Conservation (phyloP, 352 stramenopile genomes). For the Phytophthora sojae region DNA sequence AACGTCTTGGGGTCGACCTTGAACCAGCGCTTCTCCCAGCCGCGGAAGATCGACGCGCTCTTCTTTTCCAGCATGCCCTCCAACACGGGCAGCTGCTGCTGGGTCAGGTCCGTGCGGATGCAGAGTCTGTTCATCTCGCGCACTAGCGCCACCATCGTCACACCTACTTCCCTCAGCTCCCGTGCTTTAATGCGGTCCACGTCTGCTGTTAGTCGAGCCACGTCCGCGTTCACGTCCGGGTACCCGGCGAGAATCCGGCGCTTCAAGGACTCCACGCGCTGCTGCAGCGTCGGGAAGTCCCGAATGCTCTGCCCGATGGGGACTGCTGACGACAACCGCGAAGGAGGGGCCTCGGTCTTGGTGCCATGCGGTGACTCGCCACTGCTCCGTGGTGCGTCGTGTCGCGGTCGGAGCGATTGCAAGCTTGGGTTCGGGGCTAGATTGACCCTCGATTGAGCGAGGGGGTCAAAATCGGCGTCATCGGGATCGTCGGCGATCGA, state of each 20-base stretch:
- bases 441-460: slow-evolving; percentile 20
- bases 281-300: slow-evolving; percentile 55
- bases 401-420: slow-evolving; percentile 14
- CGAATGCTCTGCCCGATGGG: slow-evolving; percentile 39
- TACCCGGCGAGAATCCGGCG: slow-evolving; percentile 50
- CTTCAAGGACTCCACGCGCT: slow-evolving; percentile 65
- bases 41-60: slow-evolving; percentile 78
- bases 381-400: slow-evolving; percentile 8
- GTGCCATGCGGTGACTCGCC: background rate
- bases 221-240: slow-evolving; percentile 47
- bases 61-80: slow-evolving; percentile 82
- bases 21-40: slow-evolving; percentile 75
- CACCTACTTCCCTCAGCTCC: slow-evolving; percentile 55
- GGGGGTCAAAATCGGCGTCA: slow-evolving; percentile 7
- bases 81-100: slow-evolving; percentile 55
- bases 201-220: slow-evolving; percentile 48
- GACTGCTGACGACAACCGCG: slow-evolving; percentile 20
- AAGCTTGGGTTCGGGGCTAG: slow-evolving; percentile 7
- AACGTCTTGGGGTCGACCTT: slow-evolving; percentile 75
- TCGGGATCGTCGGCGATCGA: slow-evolving; percentile 1
- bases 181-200: slow-evolving; percentile 42
- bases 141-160: slow-evolving; percentile 63
- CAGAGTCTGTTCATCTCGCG: slow-evolving; percentile 62
- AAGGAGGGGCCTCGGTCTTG: slow-evolving; percentile 1
- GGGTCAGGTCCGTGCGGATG: slow-evolving; percentile 37